Evolutionary conservation across 2,329 filamentous ascomycete genomes (phyloP).

Genomic region (Claviceps africana): DNA sequence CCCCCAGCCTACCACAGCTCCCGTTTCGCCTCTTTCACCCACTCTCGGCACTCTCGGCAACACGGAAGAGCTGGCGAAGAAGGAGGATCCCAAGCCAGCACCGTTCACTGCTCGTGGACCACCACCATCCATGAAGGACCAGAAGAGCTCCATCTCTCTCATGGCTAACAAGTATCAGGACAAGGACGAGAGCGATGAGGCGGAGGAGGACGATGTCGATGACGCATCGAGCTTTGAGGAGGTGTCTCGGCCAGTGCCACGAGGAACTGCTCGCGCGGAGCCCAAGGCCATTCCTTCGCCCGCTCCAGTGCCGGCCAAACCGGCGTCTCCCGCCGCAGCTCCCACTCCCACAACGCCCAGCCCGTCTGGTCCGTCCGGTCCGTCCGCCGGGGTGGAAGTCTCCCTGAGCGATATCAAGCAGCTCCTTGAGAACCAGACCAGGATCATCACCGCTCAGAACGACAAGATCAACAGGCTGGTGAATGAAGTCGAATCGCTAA

Average conservation of each 20-base stretch:
- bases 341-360: conserved; percentile 17
- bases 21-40: conserved; percentile 10
- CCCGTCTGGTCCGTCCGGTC: conserved; percentile 17
- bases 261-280: conserved; percentile 27
- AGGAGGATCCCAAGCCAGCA: conserved; percentile 32
- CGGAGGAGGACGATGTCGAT: conserved; percentile 46
- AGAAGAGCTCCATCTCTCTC: conserved; percentile 73
- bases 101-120: conserved; percentile 27
- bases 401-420: conserved; percentile 65
- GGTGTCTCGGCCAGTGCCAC: conserved; percentile 59
- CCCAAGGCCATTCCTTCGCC: conserved; percentile 24
- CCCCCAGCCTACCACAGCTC: conserved; percentile 28
- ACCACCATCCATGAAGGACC: conserved; percentile 63
- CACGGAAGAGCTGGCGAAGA: conserved; percentile 21
- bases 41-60: conserved; percentile 25
- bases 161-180: conserved; percentile 82
- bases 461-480: conserved; percentile 59
- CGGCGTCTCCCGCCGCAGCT: conserved; percentile 20
- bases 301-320: conserved; percentile 12
- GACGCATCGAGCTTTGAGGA: conserved; percentile 80
- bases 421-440: conserved; percentile 62
- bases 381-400: conserved; percentile 36
- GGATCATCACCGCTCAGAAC: conserved; percentile 63
- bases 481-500: conserved; percentile 64
- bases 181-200: conserved; percentile 47